These are phyloP conservation scores for Priceomyces haplophilus DNA, from an alignment of 805 yeast species.

Conservation along the genomic window DNA sequence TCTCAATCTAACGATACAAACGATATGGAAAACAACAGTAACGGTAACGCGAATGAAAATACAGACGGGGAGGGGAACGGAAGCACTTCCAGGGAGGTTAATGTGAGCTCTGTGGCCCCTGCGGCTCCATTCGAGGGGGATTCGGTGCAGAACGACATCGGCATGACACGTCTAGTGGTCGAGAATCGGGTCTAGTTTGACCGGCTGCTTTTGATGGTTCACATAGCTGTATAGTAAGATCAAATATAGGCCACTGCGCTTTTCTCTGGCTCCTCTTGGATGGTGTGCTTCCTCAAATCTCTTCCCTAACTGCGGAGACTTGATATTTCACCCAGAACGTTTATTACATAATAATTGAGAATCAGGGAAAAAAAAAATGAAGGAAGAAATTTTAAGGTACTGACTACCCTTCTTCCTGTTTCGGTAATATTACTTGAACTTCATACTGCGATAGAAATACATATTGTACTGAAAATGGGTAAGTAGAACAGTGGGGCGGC, in stretches of 20 bases:
- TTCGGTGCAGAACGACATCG: background rate
- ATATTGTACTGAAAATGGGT: constrained; percentile 10
- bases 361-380: constrained; percentile 1
- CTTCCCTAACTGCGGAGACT: no score
- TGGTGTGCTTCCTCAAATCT: no score
- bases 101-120: no score
- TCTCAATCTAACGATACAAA: background rate
- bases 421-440: background rate
- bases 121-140: background rate
- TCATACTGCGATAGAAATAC: background rate
- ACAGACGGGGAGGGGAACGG: background rate
- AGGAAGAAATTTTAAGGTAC: background rate
- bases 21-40: background rate
- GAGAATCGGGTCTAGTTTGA: background rate
- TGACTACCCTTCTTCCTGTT: background rate
- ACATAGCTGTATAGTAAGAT: no score
- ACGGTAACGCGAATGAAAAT: background rate
- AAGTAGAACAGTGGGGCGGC: constrained; percentile 1
- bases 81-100: background rate
- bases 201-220: no score
- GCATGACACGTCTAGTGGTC: background rate
- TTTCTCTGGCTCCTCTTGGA: no score
- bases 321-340: no score
- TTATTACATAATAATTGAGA: background rate
- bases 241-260: no score